Base-by-base conservation (phyloP, 441 rosid genomes). In the Lepidium campestre region DNA sequence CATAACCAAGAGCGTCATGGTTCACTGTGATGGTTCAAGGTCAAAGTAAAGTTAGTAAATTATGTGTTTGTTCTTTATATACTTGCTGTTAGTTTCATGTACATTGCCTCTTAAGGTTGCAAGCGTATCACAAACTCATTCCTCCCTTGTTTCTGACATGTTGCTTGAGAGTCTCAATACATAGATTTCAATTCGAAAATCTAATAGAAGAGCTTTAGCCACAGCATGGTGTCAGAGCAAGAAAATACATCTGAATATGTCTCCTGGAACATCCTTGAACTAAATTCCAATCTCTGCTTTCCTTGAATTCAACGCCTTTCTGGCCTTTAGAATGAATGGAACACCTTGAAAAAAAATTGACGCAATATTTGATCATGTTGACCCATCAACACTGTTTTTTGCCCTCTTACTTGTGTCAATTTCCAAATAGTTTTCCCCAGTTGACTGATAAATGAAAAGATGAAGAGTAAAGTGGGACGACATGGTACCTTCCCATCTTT, bases 401-500 rank as follows among this genome's bases (percentile, higher is more conserved):
- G 0, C 10, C 93, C 80, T 63, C 86, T 68, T 31, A 88, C 85
- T 75, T 80, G 85, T 77, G 82, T 88, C 93, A 82, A 76, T 18
- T 40, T 60, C 7, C 61, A 67, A 14, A 27, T 68, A 39, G 57
- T 35, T 25, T 45, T 23, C 4, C 9, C 8, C 4, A 20, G 22
- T 58, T 57, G 49, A 25, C 49, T 58, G 14, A 58, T 41, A 61
- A 22, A 14, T 70, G 27, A 25, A 23, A 45, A 45, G 15, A 72
- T 48, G n/a, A 48, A 40, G 40, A 41, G 57, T 32, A 17, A 35
- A 46, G 45, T 11, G 63, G 44, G 35, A 49, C 34, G 35, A 49
- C 34, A 46, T 37, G 56, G 55, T 75, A 95, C 99, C 98, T 85
- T 90, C 99, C 98, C 99, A 95, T 88, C 99, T 85, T 87, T 90